phyloP scores from a whole-genome alignment of 306 rosid species.

The Neltuma alba region DNA sequence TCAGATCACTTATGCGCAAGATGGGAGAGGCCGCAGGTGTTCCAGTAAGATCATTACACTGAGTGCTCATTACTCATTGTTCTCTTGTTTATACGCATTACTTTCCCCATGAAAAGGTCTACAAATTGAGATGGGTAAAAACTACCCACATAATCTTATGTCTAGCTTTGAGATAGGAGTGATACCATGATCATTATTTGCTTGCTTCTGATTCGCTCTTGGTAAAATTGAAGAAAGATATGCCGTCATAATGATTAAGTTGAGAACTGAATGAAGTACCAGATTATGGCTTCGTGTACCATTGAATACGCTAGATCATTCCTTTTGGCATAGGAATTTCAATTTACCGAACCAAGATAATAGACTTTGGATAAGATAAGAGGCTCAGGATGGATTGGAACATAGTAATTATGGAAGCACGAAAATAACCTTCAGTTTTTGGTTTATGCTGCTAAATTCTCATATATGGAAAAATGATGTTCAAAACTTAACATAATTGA shows the following conservation, averaged over 20 bases:
- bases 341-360: background rate
- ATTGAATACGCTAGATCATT: background rate
- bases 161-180: constrained; percentile 10
- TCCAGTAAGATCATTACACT: constrained; percentile 66
- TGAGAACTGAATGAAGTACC: background rate
- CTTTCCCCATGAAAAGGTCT: constrained; percentile 17
- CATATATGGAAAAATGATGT: background rate
- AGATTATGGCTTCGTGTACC: background rate
- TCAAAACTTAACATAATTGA: constrained; percentile 12
- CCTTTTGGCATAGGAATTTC: constrained; percentile 28
- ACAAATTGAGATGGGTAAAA: constrained; percentile 4
- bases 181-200: constrained; percentile 16
- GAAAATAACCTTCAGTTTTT: background rate
- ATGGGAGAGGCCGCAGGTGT: constrained; percentile 97
- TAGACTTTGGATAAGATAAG: constrained; percentile 7
- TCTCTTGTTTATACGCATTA: constrained; percentile 25
- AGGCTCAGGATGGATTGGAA: background rate
- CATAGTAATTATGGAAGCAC: background rate
- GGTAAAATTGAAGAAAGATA: background rate
- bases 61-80: constrained; percentile 24
- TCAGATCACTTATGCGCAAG: constrained; percentile 74
- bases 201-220: background rate
- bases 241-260: background rate
- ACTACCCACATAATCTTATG: background rate
- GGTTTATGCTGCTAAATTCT: background rate